Evolutionary conservation across 371 early-diverging fungal species (phyloP).

Genomic region (Mucor ambiguus): DNA sequence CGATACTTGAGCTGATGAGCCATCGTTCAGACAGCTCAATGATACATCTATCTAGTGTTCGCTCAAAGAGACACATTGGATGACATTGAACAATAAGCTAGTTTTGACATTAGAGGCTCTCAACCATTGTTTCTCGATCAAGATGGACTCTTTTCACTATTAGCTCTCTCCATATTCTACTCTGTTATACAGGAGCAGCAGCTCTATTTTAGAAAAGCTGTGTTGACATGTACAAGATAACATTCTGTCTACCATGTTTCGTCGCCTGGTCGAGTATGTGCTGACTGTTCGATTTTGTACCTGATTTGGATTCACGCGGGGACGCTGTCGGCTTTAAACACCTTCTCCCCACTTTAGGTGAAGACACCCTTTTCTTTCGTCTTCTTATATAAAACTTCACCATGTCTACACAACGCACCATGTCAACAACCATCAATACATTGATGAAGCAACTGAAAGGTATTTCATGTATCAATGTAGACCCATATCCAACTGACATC

Average conservation of each 20-base stretch:
- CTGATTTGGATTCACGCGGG: not conserved
- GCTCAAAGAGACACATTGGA: not conserved
- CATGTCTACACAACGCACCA: conserved; percentile 17
- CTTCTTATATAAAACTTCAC: not conserved
- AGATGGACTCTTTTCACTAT: no score
- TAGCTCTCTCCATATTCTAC: no score
- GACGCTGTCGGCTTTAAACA: not conserved
- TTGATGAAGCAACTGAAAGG: conserved; percentile 23
- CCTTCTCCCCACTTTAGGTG: not conserved
- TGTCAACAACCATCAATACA: conserved; percentile 18
- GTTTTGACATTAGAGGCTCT: not conserved
- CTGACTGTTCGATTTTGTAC: not conserved
- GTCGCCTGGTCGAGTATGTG: not conserved
- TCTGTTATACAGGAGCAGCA: not conserved
- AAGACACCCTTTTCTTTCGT: not conserved
- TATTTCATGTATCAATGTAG: not conserved
- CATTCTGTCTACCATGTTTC: not conserved
- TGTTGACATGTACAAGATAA: not conserved
- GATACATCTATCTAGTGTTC: not conserved
- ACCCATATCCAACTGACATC: not conserved
- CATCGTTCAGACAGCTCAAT: not conserved
- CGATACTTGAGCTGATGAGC: not conserved
- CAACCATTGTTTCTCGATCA: not conserved
- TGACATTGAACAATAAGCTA: not conserved
- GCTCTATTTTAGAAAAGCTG: not conserved